These are phyloP conservation scores for Hypoxylon sp. DNA, from an alignment of 2,329 filamentous ascomycete genomes.

Conservation along the genomic window DNA sequence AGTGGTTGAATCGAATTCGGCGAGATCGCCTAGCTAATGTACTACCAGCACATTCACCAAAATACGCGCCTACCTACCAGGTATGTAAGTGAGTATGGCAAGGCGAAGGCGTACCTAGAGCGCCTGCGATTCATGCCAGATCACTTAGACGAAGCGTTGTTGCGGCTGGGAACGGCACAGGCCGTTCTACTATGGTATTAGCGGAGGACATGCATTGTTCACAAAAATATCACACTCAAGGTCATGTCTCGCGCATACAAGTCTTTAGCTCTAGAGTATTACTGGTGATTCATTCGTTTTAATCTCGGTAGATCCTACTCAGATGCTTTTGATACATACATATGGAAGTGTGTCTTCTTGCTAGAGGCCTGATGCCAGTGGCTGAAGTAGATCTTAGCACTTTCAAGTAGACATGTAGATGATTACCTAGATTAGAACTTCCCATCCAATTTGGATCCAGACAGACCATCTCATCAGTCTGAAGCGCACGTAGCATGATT, in stretches of 20 bases:
- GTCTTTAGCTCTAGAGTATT: not conserved
- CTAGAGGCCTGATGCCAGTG: not conserved
- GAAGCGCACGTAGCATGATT: not conserved
- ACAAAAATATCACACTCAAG: not conserved
- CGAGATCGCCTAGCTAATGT: too few relatives aligned
- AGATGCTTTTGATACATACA: not conserved
- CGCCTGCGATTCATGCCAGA: too few relatives aligned
- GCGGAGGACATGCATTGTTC: not conserved
- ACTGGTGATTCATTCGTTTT: not conserved
- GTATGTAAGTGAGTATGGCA: not conserved
- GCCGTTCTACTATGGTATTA: not conserved
- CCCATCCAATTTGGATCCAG: not conserved
- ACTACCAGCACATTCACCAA: not conserved
- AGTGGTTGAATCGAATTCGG: too few relatives aligned
- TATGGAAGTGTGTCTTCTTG: not conserved
- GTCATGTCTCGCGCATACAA: not conserved
- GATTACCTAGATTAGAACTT: not conserved
- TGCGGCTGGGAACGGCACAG: not conserved
- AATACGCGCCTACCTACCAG: not conserved
- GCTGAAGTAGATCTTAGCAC: not conserved
- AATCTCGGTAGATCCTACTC: not conserved
- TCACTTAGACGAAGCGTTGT: too few relatives aligned
- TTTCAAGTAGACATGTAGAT: not conserved
- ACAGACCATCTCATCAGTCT: not conserved
- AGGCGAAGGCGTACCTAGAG: not conserved